These are phyloP conservation scores for Botrytis fragariae DNA, from an alignment of 2,329 filamentous ascomycete species.

Conservation along the genomic window DNA sequence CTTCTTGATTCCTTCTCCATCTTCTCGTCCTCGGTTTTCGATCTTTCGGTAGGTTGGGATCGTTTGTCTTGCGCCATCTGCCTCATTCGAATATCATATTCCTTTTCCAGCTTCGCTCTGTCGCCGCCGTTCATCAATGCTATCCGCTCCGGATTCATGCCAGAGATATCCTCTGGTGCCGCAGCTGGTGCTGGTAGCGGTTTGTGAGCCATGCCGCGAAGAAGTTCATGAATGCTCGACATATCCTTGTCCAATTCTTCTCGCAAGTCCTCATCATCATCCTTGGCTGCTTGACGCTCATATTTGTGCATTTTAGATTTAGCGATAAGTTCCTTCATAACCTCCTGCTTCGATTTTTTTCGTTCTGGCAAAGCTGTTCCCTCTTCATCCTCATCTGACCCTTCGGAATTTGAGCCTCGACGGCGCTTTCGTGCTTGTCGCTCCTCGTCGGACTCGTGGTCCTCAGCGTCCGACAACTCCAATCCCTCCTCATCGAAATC, in stretches of 20 bases:
- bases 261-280: constrained; percentile 86
- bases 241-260: constrained; percentile 83
- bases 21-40: constrained; percentile 87
- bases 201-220: constrained; percentile 57
- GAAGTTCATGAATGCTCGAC: constrained; percentile 68
- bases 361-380: constrained; percentile 65
- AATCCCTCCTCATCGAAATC: constrained; percentile 81
- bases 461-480: constrained; percentile 55
- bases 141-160: constrained; percentile 62
- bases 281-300: constrained; percentile 87
- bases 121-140: constrained; percentile 59
- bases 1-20: constrained; percentile 72
- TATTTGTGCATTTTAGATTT: constrained; percentile 97
- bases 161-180: constrained; percentile 38
- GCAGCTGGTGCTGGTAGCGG: constrained; percentile 42
- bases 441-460: constrained; percentile 54
- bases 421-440: constrained; percentile 56
- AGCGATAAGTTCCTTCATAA: constrained; percentile 96
- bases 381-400: constrained; percentile 50
- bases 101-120: constrained; percentile 70
- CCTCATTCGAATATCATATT: constrained; percentile 82
- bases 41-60: constrained; percentile 80
- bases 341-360: constrained; percentile 93
- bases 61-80: constrained; percentile 81
- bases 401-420: constrained; percentile 48